These are phyloP conservation scores for Hymenochaete sp. DNA, from an alignment of 1,284 basidiomycete genomes.

Conservation along the genomic window DNA sequence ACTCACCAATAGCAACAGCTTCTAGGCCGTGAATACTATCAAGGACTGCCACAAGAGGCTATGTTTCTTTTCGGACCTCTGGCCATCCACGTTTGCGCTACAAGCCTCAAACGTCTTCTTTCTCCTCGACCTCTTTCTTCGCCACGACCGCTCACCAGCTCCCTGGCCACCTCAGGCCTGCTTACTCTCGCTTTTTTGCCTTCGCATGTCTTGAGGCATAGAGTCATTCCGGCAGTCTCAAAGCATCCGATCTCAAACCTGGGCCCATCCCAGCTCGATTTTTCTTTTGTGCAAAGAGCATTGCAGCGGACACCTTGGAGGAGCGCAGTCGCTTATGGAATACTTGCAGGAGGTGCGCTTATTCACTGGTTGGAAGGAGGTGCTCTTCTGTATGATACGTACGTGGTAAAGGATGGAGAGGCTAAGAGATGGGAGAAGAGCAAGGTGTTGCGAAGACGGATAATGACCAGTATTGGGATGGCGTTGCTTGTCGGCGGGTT, in stretches of 20 bases:
- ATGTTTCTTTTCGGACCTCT: constrained; percentile 56
- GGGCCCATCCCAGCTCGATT: constrained; percentile 66
- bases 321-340: constrained; percentile 51
- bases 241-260: constrained; percentile 43
- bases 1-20: constrained; percentile 37
- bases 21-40: constrained; percentile 71
- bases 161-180: constrained; percentile 52
- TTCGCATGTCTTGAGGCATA: constrained; percentile 56
- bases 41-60: constrained; percentile 53
- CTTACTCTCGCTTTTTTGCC: constrained; percentile 45
- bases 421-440: constrained; percentile 22
- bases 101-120: constrained; percentile 47
- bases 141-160: constrained; percentile 26
- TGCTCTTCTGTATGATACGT: constrained; percentile 43
- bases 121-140: constrained; percentile 21
- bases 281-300: constrained; percentile 63
- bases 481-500: constrained; percentile 49
- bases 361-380: constrained; percentile 54
- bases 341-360: constrained; percentile 41
- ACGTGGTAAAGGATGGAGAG: constrained; percentile 23
- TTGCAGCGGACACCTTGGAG: constrained; percentile 50
- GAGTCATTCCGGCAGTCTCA: constrained; percentile 39
- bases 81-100: constrained; percentile 46
- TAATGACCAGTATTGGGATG: constrained; percentile 26
- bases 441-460: no score